Percentiles rank a stretch among this genome's conserved stretches.
Evolutionary conservation across 1,284 basidiomycete species (phyloP).

Genomic region (Puccinia novopanici): DNA sequence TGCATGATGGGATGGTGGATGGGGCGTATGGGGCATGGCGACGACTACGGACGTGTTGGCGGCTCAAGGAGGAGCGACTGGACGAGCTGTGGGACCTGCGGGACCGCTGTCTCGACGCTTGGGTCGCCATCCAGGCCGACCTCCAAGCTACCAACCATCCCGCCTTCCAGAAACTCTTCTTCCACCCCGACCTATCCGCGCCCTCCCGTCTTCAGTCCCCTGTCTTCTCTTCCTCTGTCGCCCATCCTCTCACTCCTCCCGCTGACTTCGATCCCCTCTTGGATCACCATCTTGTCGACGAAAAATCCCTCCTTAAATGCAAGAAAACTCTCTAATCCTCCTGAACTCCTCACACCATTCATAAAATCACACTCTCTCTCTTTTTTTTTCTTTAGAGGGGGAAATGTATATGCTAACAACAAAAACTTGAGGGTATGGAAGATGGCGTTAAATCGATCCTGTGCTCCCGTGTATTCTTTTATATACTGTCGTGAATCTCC

Average conservation of each 20-base stretch:
- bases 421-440: too few species aligned
- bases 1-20: slow-evolving; percentile 38
- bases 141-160: background rate
- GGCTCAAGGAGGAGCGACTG: slow-evolving; percentile 16
- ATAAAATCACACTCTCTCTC: background rate
- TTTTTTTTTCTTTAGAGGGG: background rate
- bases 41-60: slow-evolving; percentile 1
- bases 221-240: background rate
- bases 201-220: background rate
- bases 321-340: slow-evolving; percentile 4
- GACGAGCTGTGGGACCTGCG: slow-evolving; percentile 16
- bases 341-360: background rate
- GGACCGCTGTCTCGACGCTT: slow-evolving; percentile 2
- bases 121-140: background rate
- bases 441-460: too few species aligned
- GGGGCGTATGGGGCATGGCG: slow-evolving; percentile 12
- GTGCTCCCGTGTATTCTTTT: too few species aligned
- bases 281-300: background rate
- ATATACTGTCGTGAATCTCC: too few species aligned
- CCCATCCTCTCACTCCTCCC: background rate
- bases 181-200: background rate
- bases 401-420: too few species aligned
- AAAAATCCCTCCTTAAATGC: slow-evolving; percentile 7
- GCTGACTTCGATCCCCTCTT: background rate
- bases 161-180: background rate